phyloP scores from a whole-genome alignment of 345 rosid species.

The Brassica cretica region DNA sequence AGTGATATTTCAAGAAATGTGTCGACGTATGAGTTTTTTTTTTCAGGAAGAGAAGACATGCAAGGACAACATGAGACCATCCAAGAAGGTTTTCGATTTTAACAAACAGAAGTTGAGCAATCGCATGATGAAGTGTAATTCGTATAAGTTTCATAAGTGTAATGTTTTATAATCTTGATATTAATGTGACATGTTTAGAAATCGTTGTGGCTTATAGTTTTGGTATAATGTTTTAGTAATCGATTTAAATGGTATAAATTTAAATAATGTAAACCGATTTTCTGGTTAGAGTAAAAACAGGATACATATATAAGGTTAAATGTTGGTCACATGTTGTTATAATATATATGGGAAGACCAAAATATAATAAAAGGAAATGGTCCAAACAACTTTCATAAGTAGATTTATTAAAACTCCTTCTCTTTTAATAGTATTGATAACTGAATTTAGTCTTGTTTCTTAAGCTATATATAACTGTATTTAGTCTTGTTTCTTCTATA shows the following conservation, averaged over 20 bases:
- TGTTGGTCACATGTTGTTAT: no score
- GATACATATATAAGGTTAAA: neutral
- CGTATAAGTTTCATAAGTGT: neutral
- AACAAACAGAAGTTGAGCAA: neutral
- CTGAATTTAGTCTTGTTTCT: neutral
- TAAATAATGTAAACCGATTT: neutral
- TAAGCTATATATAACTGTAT: neutral
- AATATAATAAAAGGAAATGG: no score
- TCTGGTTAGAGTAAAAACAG: neutral
- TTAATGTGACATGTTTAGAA: neutral
- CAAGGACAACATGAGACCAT: neutral
- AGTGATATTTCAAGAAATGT: neutral
- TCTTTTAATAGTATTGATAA: neutral
- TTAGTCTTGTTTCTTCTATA: neutral
- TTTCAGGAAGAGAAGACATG: neutral
- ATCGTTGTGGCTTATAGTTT: neutral
- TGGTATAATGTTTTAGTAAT: neutral
- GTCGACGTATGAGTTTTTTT: neutral
- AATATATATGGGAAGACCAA: no score
- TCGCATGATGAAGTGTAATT: neutral
- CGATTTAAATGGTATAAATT: neutral
- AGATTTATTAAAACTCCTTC: no score
- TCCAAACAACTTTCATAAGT: no score
- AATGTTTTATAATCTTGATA: no score
- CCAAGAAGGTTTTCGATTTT: neutral